phyloP scores from a whole-genome alignment of 208 protist genomes.

The Phytomonas sp. region DNA sequence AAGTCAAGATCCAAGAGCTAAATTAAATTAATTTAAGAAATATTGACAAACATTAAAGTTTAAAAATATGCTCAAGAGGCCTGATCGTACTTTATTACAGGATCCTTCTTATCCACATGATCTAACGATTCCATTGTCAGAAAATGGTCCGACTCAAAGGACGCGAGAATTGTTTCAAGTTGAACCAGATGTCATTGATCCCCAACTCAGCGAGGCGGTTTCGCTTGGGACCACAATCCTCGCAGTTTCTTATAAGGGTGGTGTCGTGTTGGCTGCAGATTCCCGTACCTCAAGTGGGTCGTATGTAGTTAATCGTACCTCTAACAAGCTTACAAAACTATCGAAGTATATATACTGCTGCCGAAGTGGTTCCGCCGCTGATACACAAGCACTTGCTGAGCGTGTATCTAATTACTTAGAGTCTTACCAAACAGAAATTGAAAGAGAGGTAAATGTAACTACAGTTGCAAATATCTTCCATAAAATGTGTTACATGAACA shows the following conservation, averaged over 20 bases:
- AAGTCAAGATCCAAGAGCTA: neutral
- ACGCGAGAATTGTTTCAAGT: conserved; percentile 56
- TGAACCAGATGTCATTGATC: conserved; percentile 71
- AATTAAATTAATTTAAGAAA: neutral
- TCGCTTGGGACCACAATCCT: conserved; percentile 97
- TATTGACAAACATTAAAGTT: conserved; percentile 1
- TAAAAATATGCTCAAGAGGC: conserved; percentile 62
- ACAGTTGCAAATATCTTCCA: conserved; percentile 95
- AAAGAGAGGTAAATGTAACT: conserved; percentile 82
- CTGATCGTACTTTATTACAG: conserved; percentile 51
- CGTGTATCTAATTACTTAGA: conserved; percentile 89
- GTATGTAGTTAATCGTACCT: conserved; percentile 96
- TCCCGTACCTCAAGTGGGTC: conserved; percentile 95
- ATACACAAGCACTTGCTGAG: conserved; percentile 96
- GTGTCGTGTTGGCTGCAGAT: conserved; percentile 96
- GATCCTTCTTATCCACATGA: conserved; percentile 71
- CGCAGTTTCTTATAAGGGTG: conserved; percentile 94
- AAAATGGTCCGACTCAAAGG: conserved; percentile 61
- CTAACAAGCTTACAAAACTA: conserved; percentile 97
- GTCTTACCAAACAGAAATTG: conserved; percentile 88
- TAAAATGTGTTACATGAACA: conserved; percentile 96
- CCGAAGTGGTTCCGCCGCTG: conserved; percentile 97
- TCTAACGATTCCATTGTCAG: conserved; percentile 25
- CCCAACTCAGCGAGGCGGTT: conserved; percentile 77
- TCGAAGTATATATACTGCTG: conserved; percentile 96